phyloP scores from a whole-genome alignment of 2,329 filamentous ascomycete genomes.

The Trichoderma brevicompactum region DNA sequence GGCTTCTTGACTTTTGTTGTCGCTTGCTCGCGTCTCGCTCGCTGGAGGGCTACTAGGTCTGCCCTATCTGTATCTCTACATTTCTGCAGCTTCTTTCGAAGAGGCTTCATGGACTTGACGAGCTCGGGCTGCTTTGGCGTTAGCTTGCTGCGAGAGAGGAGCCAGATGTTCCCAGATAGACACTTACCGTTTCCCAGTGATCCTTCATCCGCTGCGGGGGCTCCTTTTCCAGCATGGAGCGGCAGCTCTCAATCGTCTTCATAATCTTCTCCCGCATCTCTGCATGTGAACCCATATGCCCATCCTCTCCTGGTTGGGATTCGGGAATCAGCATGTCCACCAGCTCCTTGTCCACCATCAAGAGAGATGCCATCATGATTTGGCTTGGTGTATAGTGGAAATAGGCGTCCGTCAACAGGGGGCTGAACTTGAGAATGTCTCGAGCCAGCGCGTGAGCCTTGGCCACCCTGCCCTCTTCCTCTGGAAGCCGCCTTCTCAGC shows the following conservation, averaged over 20 bases:
- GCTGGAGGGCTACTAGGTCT: slow-evolving; percentile 71
- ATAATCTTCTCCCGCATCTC: slow-evolving; percentile 54
- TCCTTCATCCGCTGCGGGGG: slow-evolving; percentile 59
- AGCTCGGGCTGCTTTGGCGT: slow-evolving; percentile 47
- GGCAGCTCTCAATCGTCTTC: slow-evolving; percentile 54
- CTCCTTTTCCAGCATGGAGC: slow-evolving; percentile 60
- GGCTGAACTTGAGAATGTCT: slow-evolving; percentile 75
- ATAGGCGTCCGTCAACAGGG: slow-evolving; percentile 90
- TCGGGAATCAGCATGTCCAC: slow-evolving; percentile 54
- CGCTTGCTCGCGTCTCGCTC: slow-evolving; percentile 62
- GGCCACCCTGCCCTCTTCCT: slow-evolving; percentile 57
- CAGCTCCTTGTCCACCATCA: slow-evolving; percentile 72
- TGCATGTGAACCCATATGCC: slow-evolving; percentile 30
- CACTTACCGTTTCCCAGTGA: slow-evolving; percentile 58
- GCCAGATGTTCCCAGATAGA: background rate
- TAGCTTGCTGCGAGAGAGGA: slow-evolving; percentile 24
- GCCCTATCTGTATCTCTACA: slow-evolving; percentile 76
- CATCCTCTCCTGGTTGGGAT: slow-evolving; percentile 37
- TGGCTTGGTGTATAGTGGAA: slow-evolving; percentile 95
- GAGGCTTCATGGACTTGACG: slow-evolving; percentile 54
- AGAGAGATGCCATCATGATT: slow-evolving; percentile 83
- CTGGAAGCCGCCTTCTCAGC: slow-evolving; percentile 68
- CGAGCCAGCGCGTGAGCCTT: slow-evolving; percentile 74
- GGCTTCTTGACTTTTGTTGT: slow-evolving; percentile 52
- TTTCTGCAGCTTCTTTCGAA: slow-evolving; percentile 71